Conservation (phyloP, 371 early-diverging fungal genomes). For the Gilbertella persicaria region DNA sequence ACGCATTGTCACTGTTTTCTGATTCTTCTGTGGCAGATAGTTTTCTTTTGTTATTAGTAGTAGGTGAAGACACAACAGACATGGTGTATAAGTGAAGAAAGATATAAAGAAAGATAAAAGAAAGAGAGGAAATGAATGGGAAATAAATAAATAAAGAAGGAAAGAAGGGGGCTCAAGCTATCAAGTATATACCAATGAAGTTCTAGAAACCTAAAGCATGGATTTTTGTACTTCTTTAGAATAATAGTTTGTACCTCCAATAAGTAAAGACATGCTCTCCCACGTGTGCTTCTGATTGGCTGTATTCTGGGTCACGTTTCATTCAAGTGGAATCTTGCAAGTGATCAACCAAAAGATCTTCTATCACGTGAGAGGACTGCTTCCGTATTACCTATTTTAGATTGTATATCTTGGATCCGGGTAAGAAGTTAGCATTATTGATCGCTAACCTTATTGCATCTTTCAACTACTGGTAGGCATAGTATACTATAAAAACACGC, state of each 20-base stretch:
- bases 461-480: too few species aligned
- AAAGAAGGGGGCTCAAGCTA: slow-evolving; percentile 4
- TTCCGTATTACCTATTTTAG: too few species aligned
- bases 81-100: not conserved
- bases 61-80: not conserved
- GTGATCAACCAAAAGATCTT: too few species aligned
- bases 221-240: not conserved
- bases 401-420: too few species aligned
- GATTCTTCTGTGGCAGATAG: slow-evolving; percentile 1
- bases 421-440: too few species aligned
- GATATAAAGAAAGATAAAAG: slow-evolving; percentile 1
- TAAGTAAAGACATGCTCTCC: slow-evolving; percentile 12
- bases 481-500: too few species aligned
- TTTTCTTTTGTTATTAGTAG: slow-evolving; percentile 12
- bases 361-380: too few species aligned
- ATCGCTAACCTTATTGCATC: too few species aligned
- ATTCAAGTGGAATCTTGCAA: too few species aligned
- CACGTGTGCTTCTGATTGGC: slow-evolving; percentile 24
- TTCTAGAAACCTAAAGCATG: slow-evolving; percentile 15
- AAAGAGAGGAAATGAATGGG: not conserved
- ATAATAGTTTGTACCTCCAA: slow-evolving; percentile 5
- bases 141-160: slow-evolving; percentile 1
- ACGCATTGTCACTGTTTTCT: not conserved
- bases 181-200: slow-evolving; percentile 11
- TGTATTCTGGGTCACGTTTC: slow-evolving; percentile 15